Conservation (phyloP, 176 grass and related monocot genomes). For the Phyllostachys edulis region DNA sequence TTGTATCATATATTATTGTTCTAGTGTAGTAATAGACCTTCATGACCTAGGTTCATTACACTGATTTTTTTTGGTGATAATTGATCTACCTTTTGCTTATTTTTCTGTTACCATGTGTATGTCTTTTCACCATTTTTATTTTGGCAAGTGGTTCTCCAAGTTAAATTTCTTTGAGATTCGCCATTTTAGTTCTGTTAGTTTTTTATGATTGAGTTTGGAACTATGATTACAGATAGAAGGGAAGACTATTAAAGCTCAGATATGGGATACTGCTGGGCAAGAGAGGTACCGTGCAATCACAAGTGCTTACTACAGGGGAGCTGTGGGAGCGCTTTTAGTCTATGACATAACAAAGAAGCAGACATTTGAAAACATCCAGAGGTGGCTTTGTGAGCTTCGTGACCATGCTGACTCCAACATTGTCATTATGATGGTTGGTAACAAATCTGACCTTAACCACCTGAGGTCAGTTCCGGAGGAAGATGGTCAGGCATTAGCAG, state of each 20-base stretch:
- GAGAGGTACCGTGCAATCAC: slow-evolving; percentile 75
- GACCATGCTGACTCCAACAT: slow-evolving; percentile 76
- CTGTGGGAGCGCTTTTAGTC: slow-evolving; percentile 71
- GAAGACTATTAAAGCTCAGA: slow-evolving; percentile 70
- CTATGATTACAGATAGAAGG: slow-evolving; percentile 49
- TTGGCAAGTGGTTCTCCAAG: background rate
- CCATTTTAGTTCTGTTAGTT: background rate
- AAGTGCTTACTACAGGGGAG: slow-evolving; percentile 77
- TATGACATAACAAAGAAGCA: slow-evolving; percentile 76
- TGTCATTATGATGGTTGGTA: slow-evolving; percentile 77
- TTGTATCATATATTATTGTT: background rate
- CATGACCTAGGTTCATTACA: background rate
- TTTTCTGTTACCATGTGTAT: background rate
- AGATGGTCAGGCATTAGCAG: slow-evolving; percentile 57
- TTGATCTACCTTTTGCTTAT: background rate
- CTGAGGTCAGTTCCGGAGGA: slow-evolving; percentile 63
- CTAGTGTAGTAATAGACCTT: background rate
- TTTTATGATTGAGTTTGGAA: slow-evolving; percentile 21
- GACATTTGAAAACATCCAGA: slow-evolving; percentile 68
- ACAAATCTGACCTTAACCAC: slow-evolving; percentile 69
- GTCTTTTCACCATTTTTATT: background rate
- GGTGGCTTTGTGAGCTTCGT: slow-evolving; percentile 67
- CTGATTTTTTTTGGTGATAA: background rate
- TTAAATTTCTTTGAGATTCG: background rate
- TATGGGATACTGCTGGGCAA: slow-evolving; percentile 75